These are phyloP conservation scores for Apiospora saccharicola DNA, from an alignment of 2,329 filamentous ascomycete species.

Conservation along the genomic window DNA sequence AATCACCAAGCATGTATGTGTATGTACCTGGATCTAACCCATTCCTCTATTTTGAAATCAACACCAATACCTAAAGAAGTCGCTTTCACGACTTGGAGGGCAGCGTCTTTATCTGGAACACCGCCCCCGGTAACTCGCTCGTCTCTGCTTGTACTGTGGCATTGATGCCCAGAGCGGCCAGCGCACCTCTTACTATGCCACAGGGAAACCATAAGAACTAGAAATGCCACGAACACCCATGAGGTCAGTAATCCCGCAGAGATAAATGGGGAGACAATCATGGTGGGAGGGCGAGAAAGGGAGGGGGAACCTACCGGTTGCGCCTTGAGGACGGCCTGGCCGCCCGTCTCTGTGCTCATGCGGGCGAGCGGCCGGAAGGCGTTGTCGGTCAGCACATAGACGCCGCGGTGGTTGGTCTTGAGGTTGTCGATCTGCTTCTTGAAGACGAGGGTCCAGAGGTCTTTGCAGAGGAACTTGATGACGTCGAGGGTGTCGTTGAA, in stretches of 20 bases:
- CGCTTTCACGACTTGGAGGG: slow-evolving; percentile 59
- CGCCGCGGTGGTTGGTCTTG: slow-evolving; percentile 96
- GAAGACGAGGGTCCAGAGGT: slow-evolving; percentile 94
- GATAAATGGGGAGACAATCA: no score
- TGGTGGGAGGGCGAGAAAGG: slow-evolving; percentile 25
- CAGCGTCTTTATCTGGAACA: slow-evolving; percentile 94
- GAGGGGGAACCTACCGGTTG: slow-evolving; percentile 72
- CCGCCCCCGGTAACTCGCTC: slow-evolving; percentile 83
- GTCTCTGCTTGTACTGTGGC: slow-evolving; percentile 93
- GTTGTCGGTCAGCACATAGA: slow-evolving; percentile 95
- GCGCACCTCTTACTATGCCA: slow-evolving; percentile 88
- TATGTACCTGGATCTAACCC: slow-evolving; percentile 2
- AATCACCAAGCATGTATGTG: slow-evolving; percentile 12
- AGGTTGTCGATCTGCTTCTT: slow-evolving; percentile 98
- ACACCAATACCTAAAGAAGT: not conserved
- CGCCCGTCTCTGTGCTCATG: slow-evolving; percentile 84
- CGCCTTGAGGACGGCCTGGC: slow-evolving; percentile 75
- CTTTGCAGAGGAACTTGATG: slow-evolving; percentile 99
- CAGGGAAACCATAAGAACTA: slow-evolving; percentile 96
- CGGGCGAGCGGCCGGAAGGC: slow-evolving; percentile 86
- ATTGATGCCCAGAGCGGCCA: slow-evolving; percentile 89
- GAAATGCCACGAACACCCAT: not conserved
- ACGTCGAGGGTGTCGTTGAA: slow-evolving; percentile 93
- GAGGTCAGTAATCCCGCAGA: not conserved
- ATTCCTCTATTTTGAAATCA: slow-evolving; percentile 8